Evolutionary conservation across 352 stramenopile genomes (phyloP), one percentile per base, ranked within the genome.

Genomic region (Pythium folliculosum): DNA sequence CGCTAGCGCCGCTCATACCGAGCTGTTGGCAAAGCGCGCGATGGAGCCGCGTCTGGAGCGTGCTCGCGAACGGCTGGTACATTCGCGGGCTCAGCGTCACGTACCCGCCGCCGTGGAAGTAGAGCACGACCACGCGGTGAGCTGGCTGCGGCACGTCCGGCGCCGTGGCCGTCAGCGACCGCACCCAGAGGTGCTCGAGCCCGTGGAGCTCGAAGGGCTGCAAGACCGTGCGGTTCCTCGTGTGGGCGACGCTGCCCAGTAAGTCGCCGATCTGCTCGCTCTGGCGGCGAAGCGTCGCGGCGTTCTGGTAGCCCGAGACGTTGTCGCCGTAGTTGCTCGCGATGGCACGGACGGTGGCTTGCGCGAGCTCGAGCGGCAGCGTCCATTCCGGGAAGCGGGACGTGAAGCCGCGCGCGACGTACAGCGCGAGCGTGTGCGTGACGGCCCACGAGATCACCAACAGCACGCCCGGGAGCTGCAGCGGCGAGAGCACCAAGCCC

Each of bases 161-260:
- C 17, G 12, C 17, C 9, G 12, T 47, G 12, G 40, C 40, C 14
- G 10, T 2, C 7, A 40, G 35, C 35, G 40, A 14, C 7, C 37
- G 38, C 7, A 72, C 21, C 66, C 68, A 74, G 3, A 74, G 8
- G 27, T 75, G 69, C 35, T 72, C 54, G 16, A 69, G 64, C 4
- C 58, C 62, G 50, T 71, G 67, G 51, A 54, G 35, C 23, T 63
- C 1, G 23, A 32, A 32, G 3, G 27, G 27, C 27, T 32, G 27
- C 27, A 71, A 67, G 12, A 17, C 19, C 44, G 60, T 27, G 32
- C 14, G 2, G 25, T 61, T 32, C 17, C 58, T 53, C 13, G 19
- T 22, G 17, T 23, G 22, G 2, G 59, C 38, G 5, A 63, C 2
- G 10, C 19, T 19, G 1, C 55, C 51, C 1, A 50, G 4, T 0